Percentiles rank a stretch among this genome's conserved stretches.
phyloP scores from a whole-genome alignment of 2,329 filamentous ascomycete genomes.

The Parafenestella ontariensis region DNA sequence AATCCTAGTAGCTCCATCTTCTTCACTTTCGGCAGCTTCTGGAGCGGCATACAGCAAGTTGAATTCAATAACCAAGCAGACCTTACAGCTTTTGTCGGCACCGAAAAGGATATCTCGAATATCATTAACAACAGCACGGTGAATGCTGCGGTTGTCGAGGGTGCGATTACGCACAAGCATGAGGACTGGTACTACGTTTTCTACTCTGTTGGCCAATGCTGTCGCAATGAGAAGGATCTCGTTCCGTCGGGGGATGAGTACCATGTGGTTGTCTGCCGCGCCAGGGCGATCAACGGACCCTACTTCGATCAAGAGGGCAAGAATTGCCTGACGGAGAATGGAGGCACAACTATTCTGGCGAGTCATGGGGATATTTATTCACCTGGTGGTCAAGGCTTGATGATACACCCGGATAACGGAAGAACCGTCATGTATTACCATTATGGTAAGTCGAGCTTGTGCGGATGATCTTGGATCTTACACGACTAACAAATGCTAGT shows the following conservation, averaged over 20 bases:
- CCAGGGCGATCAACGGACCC: slow-evolving; percentile 55
- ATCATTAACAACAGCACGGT: slow-evolving; percentile 27
- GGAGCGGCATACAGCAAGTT: slow-evolving; percentile 69
- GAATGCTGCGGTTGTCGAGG: slow-evolving; percentile 54
- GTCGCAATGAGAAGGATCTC: slow-evolving; percentile 57
- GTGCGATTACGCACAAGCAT: slow-evolving; percentile 60
- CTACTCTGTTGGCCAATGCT: slow-evolving; percentile 67
- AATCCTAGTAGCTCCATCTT: slow-evolving; percentile 44
- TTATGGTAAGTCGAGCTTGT: slow-evolving; percentile 42
- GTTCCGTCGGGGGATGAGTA: slow-evolving; percentile 66
- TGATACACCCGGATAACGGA: slow-evolving; percentile 20
- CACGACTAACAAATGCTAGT: slow-evolving; percentile 16
- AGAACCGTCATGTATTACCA: slow-evolving; percentile 42
- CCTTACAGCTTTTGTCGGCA: slow-evolving; percentile 12
- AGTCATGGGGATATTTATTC: slow-evolving; percentile 58
- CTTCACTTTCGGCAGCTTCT: slow-evolving; percentile 72
- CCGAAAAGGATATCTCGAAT: slow-evolving; percentile 13
- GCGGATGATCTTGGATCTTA: too few relatives aligned
- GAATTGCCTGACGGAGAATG: slow-evolving; percentile 57
- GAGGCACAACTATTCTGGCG: slow-evolving; percentile 66
- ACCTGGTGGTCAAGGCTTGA: slow-evolving; percentile 42
- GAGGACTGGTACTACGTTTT: slow-evolving; percentile 66
- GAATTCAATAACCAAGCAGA: slow-evolving; percentile 44
- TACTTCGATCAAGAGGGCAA: slow-evolving; percentile 51
- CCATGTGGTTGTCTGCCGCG: slow-evolving; percentile 67